Evolutionary conservation across 257 asterid genomes (phyloP).

Genomic region (Thymus mandschuricus): DNA sequence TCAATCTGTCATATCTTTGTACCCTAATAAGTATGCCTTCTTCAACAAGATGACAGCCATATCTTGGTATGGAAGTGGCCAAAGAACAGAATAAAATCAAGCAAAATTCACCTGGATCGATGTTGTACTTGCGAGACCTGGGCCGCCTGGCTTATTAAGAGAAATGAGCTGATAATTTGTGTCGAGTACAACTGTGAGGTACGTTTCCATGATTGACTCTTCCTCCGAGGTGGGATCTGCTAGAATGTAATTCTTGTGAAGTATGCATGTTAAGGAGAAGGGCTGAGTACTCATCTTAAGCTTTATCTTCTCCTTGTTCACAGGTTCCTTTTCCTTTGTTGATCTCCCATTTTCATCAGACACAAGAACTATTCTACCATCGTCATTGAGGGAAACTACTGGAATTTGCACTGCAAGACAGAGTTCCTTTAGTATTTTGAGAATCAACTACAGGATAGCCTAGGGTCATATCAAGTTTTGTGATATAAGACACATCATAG

Average conservation of each 20-base stretch:
- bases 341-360: conserved; percentile 56
- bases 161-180: conserved; percentile 77
- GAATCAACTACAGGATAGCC: not conserved
- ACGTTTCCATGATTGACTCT: conserved; percentile 91
- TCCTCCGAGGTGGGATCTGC: conserved; percentile 98
- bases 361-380: conserved; percentile 76
- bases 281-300: conserved; percentile 58
- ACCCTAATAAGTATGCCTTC: not conserved
- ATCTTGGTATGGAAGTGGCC: not conserved
- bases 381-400: conserved; percentile 73
- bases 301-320: conserved; percentile 78
- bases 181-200: conserved; percentile 75
- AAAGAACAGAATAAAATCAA: not conserved
- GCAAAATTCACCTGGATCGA: conserved; percentile 66
- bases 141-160: conserved; percentile 89
- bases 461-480: not conserved
- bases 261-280: conserved; percentile 78
- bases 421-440: conserved; percentile 17
- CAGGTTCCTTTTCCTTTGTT: conserved; percentile 61
- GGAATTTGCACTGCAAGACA: conserved; percentile 82
- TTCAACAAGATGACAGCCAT: not conserved
- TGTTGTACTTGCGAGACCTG: conserved; percentile 72
- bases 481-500: not conserved
- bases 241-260: conserved; percentile 85
- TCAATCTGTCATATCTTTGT: not conserved